phyloP scores from a whole-genome alignment of 176 grass and related monocot species.

The Carex myosuroides region DNA sequence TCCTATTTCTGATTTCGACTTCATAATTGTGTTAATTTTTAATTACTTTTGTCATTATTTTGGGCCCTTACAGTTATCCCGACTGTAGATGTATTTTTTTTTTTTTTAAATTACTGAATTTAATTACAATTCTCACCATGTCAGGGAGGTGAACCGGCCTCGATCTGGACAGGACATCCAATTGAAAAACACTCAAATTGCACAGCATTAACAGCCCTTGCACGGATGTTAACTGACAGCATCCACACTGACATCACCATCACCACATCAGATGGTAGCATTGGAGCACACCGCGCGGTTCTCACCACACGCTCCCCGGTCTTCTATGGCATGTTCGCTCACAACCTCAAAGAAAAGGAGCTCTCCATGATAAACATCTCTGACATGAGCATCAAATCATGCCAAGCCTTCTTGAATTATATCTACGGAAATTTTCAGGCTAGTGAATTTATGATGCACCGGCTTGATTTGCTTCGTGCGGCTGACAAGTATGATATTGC shows the following conservation, averaged over 20 bases:
- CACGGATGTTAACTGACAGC: constrained; percentile 60
- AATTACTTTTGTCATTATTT: not conserved
- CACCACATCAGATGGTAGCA: constrained; percentile 60
- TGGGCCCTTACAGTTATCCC: constrained; percentile 10
- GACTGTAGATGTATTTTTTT: not conserved
- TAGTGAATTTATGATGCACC: constrained; percentile 63
- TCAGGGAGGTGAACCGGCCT: constrained; percentile 77
- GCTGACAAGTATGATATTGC: constrained; percentile 87
- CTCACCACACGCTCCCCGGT: constrained; percentile 59
- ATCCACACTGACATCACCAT: constrained; percentile 89
- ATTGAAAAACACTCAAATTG: constrained; percentile 46
- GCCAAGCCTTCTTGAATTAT: constrained; percentile 80
- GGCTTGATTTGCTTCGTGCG: constrained; percentile 64
- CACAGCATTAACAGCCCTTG: constrained; percentile 36
- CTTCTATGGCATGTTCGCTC: constrained; percentile 94
- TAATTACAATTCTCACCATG: not conserved
- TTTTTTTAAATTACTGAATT: not conserved
- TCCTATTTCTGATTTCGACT: not conserved
- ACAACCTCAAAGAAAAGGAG: constrained; percentile 86
- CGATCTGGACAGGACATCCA: constrained; percentile 61
- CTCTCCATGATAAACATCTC: constrained; percentile 68
- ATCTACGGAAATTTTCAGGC: constrained; percentile 58
- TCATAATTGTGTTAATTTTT: not conserved
- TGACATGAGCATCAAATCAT: constrained; percentile 71
- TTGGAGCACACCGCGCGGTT: constrained; percentile 69